Percentiles rank a stretch among this genome's conserved stretches.
These are phyloP conservation scores for Ogataea hybrid DNA, from an alignment of 1,139 yeast species.

Conservation along the genomic window DNA sequence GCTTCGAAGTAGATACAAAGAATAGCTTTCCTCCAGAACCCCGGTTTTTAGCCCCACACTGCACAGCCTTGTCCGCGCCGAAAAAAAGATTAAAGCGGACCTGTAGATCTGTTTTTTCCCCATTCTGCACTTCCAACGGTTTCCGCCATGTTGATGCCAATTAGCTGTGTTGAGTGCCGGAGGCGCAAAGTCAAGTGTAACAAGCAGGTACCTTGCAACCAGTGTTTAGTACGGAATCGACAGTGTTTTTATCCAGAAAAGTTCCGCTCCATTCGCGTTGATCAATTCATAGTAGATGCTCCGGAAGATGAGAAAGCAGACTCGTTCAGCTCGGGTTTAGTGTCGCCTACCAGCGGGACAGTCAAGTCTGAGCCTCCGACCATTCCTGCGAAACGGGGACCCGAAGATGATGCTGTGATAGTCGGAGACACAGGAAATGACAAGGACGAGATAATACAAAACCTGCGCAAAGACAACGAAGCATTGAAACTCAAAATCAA, in stretches of 20 bases:
- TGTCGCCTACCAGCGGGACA: background rate
- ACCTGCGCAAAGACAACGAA: conserved; percentile 29
- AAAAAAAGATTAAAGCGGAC: background rate
- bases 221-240: conserved; percentile 26
- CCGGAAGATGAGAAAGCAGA: background rate
- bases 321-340: background rate
- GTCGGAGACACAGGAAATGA: conserved; percentile 2
- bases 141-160: conserved; percentile 29
- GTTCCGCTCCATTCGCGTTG: conserved; percentile 32
- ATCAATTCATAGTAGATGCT: conserved; percentile 24
- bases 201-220: conserved; percentile 30
- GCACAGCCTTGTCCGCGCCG: background rate
- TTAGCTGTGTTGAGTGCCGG: conserved; percentile 33
- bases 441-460: conserved; percentile 11
- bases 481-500: conserved; percentile 24
- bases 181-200: conserved; percentile 33
- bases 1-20: too few species aligned
- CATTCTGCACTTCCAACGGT: background rate
- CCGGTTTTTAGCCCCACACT: conserved; percentile 3
- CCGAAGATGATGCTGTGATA: background rate
- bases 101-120: background rate
- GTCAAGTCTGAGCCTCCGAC: background rate
- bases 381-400: background rate
- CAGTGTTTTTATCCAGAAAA: conserved; percentile 31
- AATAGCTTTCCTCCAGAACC: background rate